Evolutionary conservation across 1,284 basidiomycete species (phyloP).

Genomic region (Paramarasmius palmivorus): DNA sequence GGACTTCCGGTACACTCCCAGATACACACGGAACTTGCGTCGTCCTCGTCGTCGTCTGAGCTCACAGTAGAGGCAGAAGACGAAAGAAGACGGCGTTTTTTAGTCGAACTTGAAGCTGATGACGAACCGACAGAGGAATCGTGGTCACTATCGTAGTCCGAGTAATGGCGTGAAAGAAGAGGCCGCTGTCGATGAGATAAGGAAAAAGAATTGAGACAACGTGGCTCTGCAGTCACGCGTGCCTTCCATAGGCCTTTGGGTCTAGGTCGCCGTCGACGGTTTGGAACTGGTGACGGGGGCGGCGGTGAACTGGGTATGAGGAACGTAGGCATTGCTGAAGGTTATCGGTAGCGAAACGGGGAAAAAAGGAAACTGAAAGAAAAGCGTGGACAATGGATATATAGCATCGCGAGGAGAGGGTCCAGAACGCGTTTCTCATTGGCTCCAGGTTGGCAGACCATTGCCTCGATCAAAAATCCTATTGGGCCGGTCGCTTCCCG

Average conservation of each 20-base stretch:
- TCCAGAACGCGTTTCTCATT: too few species aligned
- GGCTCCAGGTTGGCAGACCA: too few species aligned
- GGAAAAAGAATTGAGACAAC: slow-evolving; percentile 15
- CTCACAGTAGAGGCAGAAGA: slow-evolving; percentile 20
- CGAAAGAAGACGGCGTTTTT: slow-evolving; percentile 15
- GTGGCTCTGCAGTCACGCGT: slow-evolving; percentile 35
- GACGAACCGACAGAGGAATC: slow-evolving; percentile 15
- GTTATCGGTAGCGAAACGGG: too few species aligned
- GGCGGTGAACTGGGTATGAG: too few species aligned
- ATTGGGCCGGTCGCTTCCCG: too few species aligned
- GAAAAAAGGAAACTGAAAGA: too few species aligned
- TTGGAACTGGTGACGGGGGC: too few species aligned
- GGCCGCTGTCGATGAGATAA: neutral
- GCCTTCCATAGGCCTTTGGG: slow-evolving; percentile 54
- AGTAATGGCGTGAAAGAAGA: slow-evolving; percentile 17
- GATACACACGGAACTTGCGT: slow-evolving; percentile 21
- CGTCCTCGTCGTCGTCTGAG: slow-evolving; percentile 33
- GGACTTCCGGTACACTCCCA: slow-evolving; percentile 27
- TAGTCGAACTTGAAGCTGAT: slow-evolving; percentile 7
- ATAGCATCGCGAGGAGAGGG: too few species aligned
- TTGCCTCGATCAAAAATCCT: too few species aligned
- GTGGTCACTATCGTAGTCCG: slow-evolving; percentile 25
- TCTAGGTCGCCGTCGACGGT: neutral
- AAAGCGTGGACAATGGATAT: too few species aligned
- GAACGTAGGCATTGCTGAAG: too few species aligned